Evolutionary conservation across 2,329 filamentous ascomycete genomes (phyloP), one percentile per base, ranked within the genome.

Genomic region (Fusarium sp.): DNA sequence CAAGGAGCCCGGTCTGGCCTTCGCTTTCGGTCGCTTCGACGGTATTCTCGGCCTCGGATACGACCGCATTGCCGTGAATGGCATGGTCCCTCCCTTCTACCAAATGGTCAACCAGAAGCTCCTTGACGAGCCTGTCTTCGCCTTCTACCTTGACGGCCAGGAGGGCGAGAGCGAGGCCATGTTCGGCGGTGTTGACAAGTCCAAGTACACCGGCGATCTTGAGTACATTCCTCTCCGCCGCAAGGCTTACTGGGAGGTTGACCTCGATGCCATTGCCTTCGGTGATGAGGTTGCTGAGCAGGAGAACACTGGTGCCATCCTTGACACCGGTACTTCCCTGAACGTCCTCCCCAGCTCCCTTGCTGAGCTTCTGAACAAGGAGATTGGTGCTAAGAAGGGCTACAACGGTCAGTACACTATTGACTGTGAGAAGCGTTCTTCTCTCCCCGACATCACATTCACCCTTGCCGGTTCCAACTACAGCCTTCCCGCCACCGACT

Each of bases 181-280:
- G 73, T 99, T 99, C 74, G 95, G 95, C 81, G 95, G 95, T 73
- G 83, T 97, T 68, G 91, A 98, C 82, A 85, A 94, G 84, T 85
- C 86, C 79, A 94, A 96, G 86, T 90, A 87, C 81, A 90, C 87
- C 42, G 96, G 96, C 78, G 91, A 98, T 82, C 88, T 99, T 77
- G 93, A 91, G 80, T 97, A 94, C 82, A 94, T 99, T 75, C 96
- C 96, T 59, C 89, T 99, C 75, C 93, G 96, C 82, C 93, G 96
- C 81, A 98, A 98, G 91, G 96, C 96, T 52, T 99, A 99, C 89
- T 99, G 96, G 96, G 96, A 99, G 88, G 95, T 99, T 59, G 95
- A 98, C 78, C 90, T 99, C 68, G 91, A 98, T 78, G 88, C 94
- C 71, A 96, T 99, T 83, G 90, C 92, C 59, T 94, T 98, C 72